Evolutionary conservation across 306 rosid species (phyloP), one percentile per base, ranked within the genome.

Genomic region (Mucuna pruriens): DNA sequence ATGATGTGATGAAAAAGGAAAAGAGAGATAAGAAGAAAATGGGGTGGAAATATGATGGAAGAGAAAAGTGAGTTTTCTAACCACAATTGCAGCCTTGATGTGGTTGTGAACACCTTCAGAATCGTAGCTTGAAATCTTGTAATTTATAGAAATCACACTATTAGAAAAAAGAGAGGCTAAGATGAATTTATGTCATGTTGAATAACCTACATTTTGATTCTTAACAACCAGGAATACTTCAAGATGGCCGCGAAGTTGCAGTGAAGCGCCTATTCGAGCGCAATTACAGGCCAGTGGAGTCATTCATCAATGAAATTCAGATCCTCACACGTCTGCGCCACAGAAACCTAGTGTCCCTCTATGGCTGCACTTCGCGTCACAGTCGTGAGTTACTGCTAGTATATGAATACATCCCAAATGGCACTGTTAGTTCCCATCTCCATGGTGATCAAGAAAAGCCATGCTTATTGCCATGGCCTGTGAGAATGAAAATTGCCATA

Each of bases 241-340:
- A 33, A 68, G 97, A 91, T 78, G 92, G 90, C 13, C 80, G 94
- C n/a, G 97, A 91, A 87, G 94, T 91, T 57, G 92, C 94, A 15
- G 91, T 91, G 69, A 91, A 90, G 88, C 86, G 90, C 44, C 78
- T 91, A 7, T 87, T 85, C 10, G 83, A 90, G 77, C 90, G 88
- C 42, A 90, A 84, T 54, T 85, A 85, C 68, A 85, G 79, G 77
- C 88, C 90, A 5, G 76, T 84, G 33, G 89, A 90, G 75, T 86
- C 88, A 33, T 91, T 90, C 79, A 78, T 76, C 66, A 91, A 91
- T 17, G 94, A 90, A 82, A 76, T 90, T 23, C 78, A 86, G 79
- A 88, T 91, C 40, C 92, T 91, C 26, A 71, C 91, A 16, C 76
- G 90, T 8, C 73, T 91, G 64, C 85, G 85, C 73, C 97, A 90